phyloP scores from a whole-genome alignment of 306 rosid species.

The Fagus sylvatica region DNA sequence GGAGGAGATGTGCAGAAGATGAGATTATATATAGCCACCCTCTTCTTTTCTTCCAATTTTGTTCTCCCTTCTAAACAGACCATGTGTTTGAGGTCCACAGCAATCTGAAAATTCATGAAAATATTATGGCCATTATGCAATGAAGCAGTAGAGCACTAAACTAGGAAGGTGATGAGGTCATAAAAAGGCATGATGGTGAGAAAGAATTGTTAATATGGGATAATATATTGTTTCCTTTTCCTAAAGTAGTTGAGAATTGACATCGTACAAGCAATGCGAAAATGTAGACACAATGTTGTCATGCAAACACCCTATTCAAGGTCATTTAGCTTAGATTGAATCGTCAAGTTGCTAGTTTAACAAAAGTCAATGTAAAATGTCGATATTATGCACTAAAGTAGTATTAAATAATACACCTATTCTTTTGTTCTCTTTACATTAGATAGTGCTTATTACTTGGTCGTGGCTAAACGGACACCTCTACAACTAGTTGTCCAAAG shows the following conservation, averaged over 20 bases:
- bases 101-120: neutral
- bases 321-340: conserved; percentile 3
- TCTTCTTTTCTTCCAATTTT: too few species aligned
- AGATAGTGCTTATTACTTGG: too few species aligned
- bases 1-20: too few species aligned
- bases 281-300: conserved; percentile 62
- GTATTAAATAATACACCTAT: neutral
- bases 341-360: neutral
- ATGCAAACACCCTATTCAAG: conserved; percentile 24
- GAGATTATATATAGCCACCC: neutral
- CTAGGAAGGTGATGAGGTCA: neutral
- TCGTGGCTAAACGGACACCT: too few species aligned
- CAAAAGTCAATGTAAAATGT: conserved; percentile 32
- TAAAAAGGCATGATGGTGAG: too few species aligned
- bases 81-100: neutral
- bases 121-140: neutral
- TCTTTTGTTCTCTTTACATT: neutral
- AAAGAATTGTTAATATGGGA: conserved; percentile 14
- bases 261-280: neutral
- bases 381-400: conserved; percentile 42
- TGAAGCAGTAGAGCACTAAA: neutral
- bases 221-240: conserved; percentile 21
- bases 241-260: neutral
- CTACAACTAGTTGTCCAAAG: too few species aligned
- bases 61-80: too few species aligned